Evolutionary conservation across 148 eudicot species (phyloP), one percentile per base, ranked within the genome.

Genomic region (Silene conica): DNA sequence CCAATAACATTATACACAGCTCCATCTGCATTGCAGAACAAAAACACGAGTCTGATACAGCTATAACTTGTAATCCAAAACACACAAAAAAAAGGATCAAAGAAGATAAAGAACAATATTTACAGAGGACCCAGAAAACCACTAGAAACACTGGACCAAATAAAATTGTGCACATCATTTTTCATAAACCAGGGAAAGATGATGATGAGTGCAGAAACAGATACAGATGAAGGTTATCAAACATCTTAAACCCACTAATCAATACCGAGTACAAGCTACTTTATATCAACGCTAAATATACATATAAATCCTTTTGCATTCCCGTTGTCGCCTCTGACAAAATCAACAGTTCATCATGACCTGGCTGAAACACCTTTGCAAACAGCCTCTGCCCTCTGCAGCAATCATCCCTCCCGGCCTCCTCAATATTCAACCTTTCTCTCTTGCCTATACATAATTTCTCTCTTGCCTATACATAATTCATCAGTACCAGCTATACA

Each of bases 1-100:
- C 98, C 88, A 95, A 31, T 63, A 91, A 67, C 97, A 95, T 90
- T 69, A 95, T 90, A 74, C 93, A 88, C 61, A 92, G 75, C 81
- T 95, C 97, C 98, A 95, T 95, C 98, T 67, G 70, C 70, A 43
- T 41, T 67, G 20, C 19, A 41, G 1, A 66, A 66, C 1, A n/a
- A 2, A 48, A 6, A 48, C 16, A 48, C 3, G 15, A 10, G 54
- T 14, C 34, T 31, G 34, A 31, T 31, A 31, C 3, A 31, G 34
- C 34, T 31, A 3, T 31, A 31, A 31, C 34, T 31, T 31, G 34
- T 31, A 31, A 14, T 0, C 15, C 54, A 48, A 11, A 11, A 50
- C 55, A 11, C 55, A 50, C 15, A 50, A 50, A 3, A 50, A 50
- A 50, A 12, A 50, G 13, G 0, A 50, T 50, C 55, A 50, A 50